Evolutionary conservation across 495 filamentous ascomycete species (phyloP).

Genomic region (Cenococcum geophilum): DNA sequence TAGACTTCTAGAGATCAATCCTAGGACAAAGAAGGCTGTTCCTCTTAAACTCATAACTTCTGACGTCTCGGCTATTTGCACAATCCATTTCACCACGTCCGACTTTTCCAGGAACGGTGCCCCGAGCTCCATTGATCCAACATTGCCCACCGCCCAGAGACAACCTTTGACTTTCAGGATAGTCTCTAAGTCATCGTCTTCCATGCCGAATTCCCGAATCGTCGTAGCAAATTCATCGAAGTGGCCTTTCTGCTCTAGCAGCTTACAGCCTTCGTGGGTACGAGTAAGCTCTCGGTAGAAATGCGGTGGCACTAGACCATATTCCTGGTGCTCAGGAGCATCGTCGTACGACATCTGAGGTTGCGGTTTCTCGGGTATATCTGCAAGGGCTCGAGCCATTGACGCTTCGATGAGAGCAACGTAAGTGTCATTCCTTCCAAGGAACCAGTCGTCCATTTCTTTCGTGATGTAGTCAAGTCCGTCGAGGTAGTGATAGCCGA

Average conservation of each 20-base stretch:
- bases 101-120: conserved; percentile 84
- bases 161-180: conserved; percentile 94
- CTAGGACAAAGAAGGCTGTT: conserved; percentile 92
- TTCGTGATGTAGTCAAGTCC: conserved; percentile 96
- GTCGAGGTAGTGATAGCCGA: conserved; percentile 95
- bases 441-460: conserved; percentile 99
- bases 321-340: conserved; percentile 52
- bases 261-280: conserved; percentile 83
- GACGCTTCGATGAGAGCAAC: conserved; percentile 93
- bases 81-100: conserved; percentile 77
- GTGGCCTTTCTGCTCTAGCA: conserved; percentile 87
- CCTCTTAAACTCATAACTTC: conserved; percentile 87
- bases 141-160: conserved; percentile 95
- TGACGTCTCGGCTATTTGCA: conserved; percentile 77
- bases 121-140: conserved; percentile 95
- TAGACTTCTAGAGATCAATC: conserved; percentile 82
- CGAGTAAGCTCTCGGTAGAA: conserved; percentile 95
- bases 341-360: conserved; percentile 43
- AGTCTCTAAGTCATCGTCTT: conserved; percentile 77
- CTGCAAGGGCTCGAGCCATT: conserved; percentile 78
- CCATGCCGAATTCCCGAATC: conserved; percentile 75
- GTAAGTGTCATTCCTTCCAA: conserved; percentile 90
- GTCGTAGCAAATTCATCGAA: conserved; percentile 87
- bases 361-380: conserved; percentile 47
- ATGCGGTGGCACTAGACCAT: conserved; percentile 78